Evolutionary conservation across 2,329 filamentous ascomycete genomes (phyloP), one percentile per base, ranked within the genome.

Genomic region (Talaromyces sp.): DNA sequence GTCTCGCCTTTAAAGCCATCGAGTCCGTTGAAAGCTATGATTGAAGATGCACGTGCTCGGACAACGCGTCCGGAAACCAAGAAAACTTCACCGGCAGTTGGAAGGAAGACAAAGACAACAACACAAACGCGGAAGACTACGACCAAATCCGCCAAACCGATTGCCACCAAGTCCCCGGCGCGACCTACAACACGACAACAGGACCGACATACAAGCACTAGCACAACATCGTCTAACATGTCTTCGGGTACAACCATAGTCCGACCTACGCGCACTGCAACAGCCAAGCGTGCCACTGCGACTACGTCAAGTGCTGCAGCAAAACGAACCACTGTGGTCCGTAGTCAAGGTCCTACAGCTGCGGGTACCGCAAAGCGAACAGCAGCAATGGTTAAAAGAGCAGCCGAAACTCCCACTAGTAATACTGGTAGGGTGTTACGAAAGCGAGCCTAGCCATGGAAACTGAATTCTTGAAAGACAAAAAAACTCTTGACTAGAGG

Each of bases 1-100:
- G 78, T 81, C 16, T 89, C 88, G 28, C 87, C 88, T 1, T 69
- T 85, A n/a, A 90, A 90, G 70, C 77, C 76, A 3, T 78, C 78
- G 2, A 78, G 75, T 56, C 74, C 75, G 16, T 66, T 77, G 23
- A 75, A 75, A 47, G 69, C 66, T 0, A 64, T 64, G 65, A 66
- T 65, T 18, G 63, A 65, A 30, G 63, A 65, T 44, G 66, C 69
- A 36, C 67, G 66, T 23, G 64, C 69, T 27, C 66, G 69, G 40
- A 65, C 69, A 16, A 70, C 66, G 5, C 67, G 69, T 1, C 68
- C 70, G 5, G 59, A 64, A 31, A 42, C 53, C 50, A 55, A 53
- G 54, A 55, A 50, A 12, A 12, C 30, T 7, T 62, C 63, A 52
- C 33, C 52, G 47, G n/a, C 60, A 57, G 56, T 33, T 28, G 55